phyloP scores from a whole-genome alignment of 805 yeast genomes.

The Saccharomycopsis selenospora region DNA sequence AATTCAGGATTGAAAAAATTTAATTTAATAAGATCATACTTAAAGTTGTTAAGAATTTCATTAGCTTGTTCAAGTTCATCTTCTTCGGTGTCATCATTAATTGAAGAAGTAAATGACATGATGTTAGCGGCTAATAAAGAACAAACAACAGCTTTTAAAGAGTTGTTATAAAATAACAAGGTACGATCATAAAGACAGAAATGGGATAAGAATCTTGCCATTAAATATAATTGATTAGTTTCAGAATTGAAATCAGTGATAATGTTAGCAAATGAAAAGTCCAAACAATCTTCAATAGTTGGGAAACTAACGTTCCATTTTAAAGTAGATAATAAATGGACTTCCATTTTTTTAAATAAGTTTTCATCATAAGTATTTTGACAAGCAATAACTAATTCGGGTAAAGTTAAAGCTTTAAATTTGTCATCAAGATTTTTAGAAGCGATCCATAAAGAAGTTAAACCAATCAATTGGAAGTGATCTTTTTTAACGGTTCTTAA shows the following conservation, averaged over 20 bases:
- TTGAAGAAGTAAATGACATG: slow-evolving; percentile 27
- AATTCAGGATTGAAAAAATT: neutral
- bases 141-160: slow-evolving; percentile 43
- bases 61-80: neutral
- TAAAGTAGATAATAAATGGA: slow-evolving; percentile 53
- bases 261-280: slow-evolving; percentile 7
- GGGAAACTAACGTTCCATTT: slow-evolving; percentile 41
- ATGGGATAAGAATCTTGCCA: slow-evolving; percentile 48
- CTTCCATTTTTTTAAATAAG: slow-evolving; percentile 43
- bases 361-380: slow-evolving; percentile 32
- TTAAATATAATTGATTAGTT: slow-evolving; percentile 13
- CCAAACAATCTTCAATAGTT: slow-evolving; percentile 18
- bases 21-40: slow-evolving; percentile 4
- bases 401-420: slow-evolving; percentile 55
- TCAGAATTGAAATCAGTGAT: neutral
- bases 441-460: slow-evolving; percentile 86
- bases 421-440: slow-evolving; percentile 70
- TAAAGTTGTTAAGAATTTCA: neutral
- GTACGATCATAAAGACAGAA: slow-evolving; percentile 43
- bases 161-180: slow-evolving; percentile 39
- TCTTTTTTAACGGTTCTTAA: slow-evolving; percentile 69
- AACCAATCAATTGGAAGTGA: slow-evolving; percentile 80
- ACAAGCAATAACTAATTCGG: slow-evolving; percentile 59
- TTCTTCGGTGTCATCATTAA: neutral
- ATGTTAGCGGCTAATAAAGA: slow-evolving; percentile 45